A percentile compares a stretch with the other conserved stretches of the same genome.
phyloP scores from a whole-genome alignment of 1,284 basidiomycete species.

The Hemileia vastatrix region DNA sequence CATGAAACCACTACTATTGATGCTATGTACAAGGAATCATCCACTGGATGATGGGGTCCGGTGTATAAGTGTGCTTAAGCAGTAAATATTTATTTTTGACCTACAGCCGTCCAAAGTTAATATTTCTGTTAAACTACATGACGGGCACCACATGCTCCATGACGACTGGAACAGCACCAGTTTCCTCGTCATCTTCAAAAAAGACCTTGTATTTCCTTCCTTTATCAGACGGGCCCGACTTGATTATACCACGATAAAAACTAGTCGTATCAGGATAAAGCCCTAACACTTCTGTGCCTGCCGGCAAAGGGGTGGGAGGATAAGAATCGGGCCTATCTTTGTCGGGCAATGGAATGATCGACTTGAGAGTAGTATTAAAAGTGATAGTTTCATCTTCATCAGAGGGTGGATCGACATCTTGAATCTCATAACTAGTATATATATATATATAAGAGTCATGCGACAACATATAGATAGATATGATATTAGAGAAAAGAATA shows the following conservation, averaged over 20 bases:
- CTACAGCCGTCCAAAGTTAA: too few species aligned
- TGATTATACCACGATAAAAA: conserved; percentile 48
- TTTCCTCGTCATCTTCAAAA: conserved; percentile 38
- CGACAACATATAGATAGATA: too few species aligned
- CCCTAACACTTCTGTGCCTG: conserved; percentile 46
- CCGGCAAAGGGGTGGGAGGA: conserved; percentile 44
- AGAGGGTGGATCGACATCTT: conserved; percentile 37
- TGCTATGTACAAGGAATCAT: too few species aligned
- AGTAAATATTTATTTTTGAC: too few species aligned
- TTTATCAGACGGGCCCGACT: conserved; percentile 24
- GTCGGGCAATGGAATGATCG: conserved; percentile 49
- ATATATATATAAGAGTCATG: too few species aligned
- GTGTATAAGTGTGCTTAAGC: too few species aligned
- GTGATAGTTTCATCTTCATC: conserved; percentile 33
- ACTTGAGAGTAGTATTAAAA: conserved; percentile 47
- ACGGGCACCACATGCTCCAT: conserved; percentile 19
- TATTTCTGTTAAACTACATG: too few species aligned
- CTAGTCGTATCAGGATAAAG: conserved; percentile 51
- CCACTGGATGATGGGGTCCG: too few species aligned
- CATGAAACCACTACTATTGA: too few species aligned
- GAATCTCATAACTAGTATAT: conserved; percentile 32
- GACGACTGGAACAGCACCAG: not conserved
- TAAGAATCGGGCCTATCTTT: conserved; percentile 41
- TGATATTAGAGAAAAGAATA: conserved; percentile 24
- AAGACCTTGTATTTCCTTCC: conserved; percentile 34